phyloP scores from a whole-genome alignment of 208 protist genomes.

The Leishmania mexicana region DNA sequence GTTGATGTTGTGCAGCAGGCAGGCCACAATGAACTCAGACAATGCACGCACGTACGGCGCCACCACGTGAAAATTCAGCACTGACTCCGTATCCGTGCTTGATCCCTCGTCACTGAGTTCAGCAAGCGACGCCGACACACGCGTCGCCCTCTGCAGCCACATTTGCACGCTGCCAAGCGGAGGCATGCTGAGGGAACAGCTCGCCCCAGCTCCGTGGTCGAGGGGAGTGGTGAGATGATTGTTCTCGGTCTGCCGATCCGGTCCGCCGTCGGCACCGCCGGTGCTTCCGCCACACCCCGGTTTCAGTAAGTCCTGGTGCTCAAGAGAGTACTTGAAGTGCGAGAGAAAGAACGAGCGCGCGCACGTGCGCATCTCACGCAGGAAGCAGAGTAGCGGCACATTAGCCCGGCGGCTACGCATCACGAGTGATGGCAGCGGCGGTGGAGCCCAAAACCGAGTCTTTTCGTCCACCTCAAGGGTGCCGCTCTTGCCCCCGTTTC shows the following conservation, averaged over 20 bases:
- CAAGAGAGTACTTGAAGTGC: conserved; percentile 26
- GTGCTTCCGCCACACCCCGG: conserved; percentile 4
- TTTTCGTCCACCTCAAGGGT: not conserved
- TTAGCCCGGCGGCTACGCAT: conserved; percentile 57
- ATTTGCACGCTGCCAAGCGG: conserved; percentile 17
- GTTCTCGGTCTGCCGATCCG: not conserved
- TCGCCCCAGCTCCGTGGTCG: not conserved
- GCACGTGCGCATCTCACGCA: conserved; percentile 62
- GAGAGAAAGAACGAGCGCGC: conserved; percentile 29
- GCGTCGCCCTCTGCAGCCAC: conserved; percentile 26
- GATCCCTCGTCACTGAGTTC: not conserved
- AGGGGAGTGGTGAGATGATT: not conserved
- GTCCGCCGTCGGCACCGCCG: conserved; percentile 2
- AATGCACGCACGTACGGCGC: conserved; percentile 27
- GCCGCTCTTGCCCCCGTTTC: not conserved
- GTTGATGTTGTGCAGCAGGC: conserved; percentile 42
- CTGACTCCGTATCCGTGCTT: conserved; percentile 16
- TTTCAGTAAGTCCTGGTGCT: conserved; percentile 12
- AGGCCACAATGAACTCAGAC: conserved; percentile 39
- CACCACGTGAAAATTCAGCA: conserved; percentile 26
- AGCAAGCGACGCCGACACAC: not conserved
- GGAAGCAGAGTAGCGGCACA: conserved; percentile 74
- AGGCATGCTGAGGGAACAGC: conserved; percentile 3
- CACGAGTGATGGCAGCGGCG: conserved; percentile 22
- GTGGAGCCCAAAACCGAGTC: conserved; percentile 25